Evolutionary conservation across 192 early-diverging fungal species (phyloP), one percentile per base, ranked within the genome.

Genomic region (Ambispora gerdemannii): DNA sequence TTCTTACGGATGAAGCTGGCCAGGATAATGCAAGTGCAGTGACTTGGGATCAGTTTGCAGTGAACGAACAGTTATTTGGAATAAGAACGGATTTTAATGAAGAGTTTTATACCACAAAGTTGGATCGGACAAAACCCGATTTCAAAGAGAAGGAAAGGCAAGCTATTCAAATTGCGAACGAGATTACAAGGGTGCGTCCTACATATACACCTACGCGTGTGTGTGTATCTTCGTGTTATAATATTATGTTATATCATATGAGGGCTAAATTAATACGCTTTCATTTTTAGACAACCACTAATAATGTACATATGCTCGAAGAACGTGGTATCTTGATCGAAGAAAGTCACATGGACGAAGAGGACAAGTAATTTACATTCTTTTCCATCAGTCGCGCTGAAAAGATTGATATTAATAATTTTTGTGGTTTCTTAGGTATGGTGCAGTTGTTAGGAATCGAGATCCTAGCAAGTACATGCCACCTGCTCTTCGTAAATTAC

Each of bases 21-120:
- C 71, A 64, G 8, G 71, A 72, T 20, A 63, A 70, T 52, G 71
- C 77, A 6, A 74, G 28, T n/a, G 35, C 75, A 43, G 38, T 43
- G 2, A 73, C 77, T 20, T 99, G 97, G 97, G 95, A 99, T 78
- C 97, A 99, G 76, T 99, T 99, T 86, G 91, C 87, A 3, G 90
- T 85, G 3, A 99, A 99, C 72, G 93, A 96, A 76, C 76, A 82
- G 67, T 82, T 93, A 50, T 99, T 99, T 87, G 97, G 97, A 1
- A 86, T 99, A 53, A 92, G 83, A 4, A 95, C 96, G 3, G 94
- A 99, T 76, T 99, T 93, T 81, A 82, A 97, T 72, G 95, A 97
- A 66, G 94, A 96, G 59, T 77, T 99, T 2, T 99, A 99, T 76
- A 99, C 97, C 1, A 99, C 97, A 6, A 87, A 83, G 28, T 80